Percentiles rank a stretch among this genome's conserved stretches.
phyloP scores from a whole-genome alignment of 2,329 filamentous ascomycete genomes.

The Colletotrichum tofieldiae region DNA sequence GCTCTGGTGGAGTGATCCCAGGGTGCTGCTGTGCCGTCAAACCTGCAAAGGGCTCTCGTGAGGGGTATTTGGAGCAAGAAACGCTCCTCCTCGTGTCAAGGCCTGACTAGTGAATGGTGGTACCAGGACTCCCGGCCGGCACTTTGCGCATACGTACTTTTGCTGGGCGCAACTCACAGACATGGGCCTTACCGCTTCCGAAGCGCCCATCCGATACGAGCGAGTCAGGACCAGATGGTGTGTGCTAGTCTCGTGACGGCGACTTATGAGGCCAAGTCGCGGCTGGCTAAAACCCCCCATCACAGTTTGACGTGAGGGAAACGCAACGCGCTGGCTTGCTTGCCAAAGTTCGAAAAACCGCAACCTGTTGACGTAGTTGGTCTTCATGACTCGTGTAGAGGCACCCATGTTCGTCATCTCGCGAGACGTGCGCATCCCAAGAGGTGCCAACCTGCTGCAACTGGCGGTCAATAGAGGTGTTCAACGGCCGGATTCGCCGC shows the following conservation, averaged over 20 bases:
- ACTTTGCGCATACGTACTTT: slow-evolving; percentile 38
- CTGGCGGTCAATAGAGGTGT: slow-evolving; percentile 32
- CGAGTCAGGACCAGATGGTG: slow-evolving; percentile 39
- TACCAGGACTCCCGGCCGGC: slow-evolving; percentile 34
- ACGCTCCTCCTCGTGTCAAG: slow-evolving; percentile 28
- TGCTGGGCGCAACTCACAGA: slow-evolving; percentile 26
- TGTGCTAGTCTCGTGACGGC: slow-evolving; percentile 24
- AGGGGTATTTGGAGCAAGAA: slow-evolving; percentile 38
- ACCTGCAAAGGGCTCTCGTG: slow-evolving; percentile 16
- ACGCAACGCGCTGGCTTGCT: slow-evolving; percentile 21
- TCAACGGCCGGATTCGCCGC: slow-evolving; percentile 10
- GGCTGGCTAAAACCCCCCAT: slow-evolving; percentile 14
- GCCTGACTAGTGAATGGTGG: slow-evolving; percentile 33
- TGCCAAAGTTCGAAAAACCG: neutral
- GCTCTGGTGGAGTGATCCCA: slow-evolving; percentile 19
- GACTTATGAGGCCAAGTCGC: slow-evolving; percentile 17
- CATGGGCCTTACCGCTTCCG: slow-evolving; percentile 37
- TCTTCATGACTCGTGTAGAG: slow-evolving; percentile 36
- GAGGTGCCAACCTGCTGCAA: slow-evolving; percentile 29
- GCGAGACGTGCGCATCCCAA: slow-evolving; percentile 10
- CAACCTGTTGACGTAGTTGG: slow-evolving; percentile 34
- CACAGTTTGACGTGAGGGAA: slow-evolving; percentile 21
- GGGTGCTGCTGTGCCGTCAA: slow-evolving; percentile 11
- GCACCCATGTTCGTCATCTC: slow-evolving; percentile 33
- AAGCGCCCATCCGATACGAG: slow-evolving; percentile 38